Evolutionary conservation across 768 basidiomycete genomes (phyloP).

Genomic region (Rhizopogon rudus): DNA sequence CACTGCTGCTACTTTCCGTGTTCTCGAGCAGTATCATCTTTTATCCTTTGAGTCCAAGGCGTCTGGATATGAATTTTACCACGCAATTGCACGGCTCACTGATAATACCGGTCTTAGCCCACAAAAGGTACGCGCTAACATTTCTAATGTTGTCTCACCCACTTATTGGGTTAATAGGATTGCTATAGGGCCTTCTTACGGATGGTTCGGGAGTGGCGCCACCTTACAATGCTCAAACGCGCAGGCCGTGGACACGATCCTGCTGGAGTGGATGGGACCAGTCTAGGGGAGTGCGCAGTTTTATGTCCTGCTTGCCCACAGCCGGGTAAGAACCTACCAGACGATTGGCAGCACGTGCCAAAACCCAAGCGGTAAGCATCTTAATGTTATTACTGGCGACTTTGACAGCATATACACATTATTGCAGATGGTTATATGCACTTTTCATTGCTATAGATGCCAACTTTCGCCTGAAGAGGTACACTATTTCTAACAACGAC

Average conservation of each 20-base stretch:
- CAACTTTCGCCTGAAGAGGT: conserved; percentile 27
- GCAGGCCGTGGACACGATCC: neutral
- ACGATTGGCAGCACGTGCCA: no score
- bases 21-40: no score
- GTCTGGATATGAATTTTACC: no score
- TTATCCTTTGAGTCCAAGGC: no score
- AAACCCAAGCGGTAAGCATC: no score
- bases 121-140: no score
- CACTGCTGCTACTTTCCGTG: no score
- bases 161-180: neutral
- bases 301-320: conserved; percentile 3
- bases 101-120: neutral
- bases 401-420: no score
- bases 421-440: conserved; percentile 20
- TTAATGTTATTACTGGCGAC: no score
- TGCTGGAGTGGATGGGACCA: neutral
- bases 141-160: no score
- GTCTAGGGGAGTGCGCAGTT: neutral
- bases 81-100: no score
- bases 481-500: conserved; percentile 17
- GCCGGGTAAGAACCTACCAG: neutral
- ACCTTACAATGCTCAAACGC: conserved; percentile 11
- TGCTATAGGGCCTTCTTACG: conserved; percentile 8
- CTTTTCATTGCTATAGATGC: conserved; percentile 26
- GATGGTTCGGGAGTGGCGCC: conserved; percentile 8